Conservation (phyloP, 2,329 filamentous ascomycete species). For the Colletotrichum sansevieriae region DNA sequence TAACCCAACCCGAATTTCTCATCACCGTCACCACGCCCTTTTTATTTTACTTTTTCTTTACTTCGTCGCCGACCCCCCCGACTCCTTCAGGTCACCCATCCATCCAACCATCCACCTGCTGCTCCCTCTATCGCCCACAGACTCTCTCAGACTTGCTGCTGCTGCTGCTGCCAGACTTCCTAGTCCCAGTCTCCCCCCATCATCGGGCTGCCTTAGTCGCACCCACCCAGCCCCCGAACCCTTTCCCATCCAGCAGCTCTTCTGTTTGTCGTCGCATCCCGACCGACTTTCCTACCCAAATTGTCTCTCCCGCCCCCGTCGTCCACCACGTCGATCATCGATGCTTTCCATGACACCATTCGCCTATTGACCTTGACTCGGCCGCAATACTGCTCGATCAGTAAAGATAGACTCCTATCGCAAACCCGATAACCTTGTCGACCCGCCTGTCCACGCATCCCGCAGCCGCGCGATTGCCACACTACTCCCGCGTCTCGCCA, state of each 20-base stretch:
- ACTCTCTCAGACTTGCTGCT: constrained; percentile 8
- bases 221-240: constrained; percentile 36
- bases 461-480: constrained; percentile 31
- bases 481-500: constrained; percentile 31
- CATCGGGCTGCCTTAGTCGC: constrained; percentile 40
- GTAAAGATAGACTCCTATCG: constrained; percentile 20
- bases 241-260: constrained; percentile 27
- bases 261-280: constrained; percentile 39
- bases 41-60: not conserved
- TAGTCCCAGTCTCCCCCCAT: constrained; percentile 18
- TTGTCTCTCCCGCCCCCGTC: constrained; percentile 25
- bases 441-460: constrained; percentile 16
- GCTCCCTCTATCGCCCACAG: constrained; percentile 18
- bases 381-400: constrained; percentile 10
- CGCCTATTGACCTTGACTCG: constrained; percentile 41
- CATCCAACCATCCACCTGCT: not conserved
- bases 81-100: not conserved
- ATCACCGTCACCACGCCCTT: constrained; percentile 32
- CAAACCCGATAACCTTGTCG: constrained; percentile 36
- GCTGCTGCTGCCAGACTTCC: constrained; percentile 1
- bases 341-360: constrained; percentile 36
- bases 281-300: constrained; percentile 32
- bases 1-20: constrained; percentile 22
- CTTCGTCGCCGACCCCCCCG: not conserved
- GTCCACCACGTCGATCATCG: constrained; percentile 39